Conservation (phyloP, 331 rosid genomes). For the Stylosanthes scabra region DNA sequence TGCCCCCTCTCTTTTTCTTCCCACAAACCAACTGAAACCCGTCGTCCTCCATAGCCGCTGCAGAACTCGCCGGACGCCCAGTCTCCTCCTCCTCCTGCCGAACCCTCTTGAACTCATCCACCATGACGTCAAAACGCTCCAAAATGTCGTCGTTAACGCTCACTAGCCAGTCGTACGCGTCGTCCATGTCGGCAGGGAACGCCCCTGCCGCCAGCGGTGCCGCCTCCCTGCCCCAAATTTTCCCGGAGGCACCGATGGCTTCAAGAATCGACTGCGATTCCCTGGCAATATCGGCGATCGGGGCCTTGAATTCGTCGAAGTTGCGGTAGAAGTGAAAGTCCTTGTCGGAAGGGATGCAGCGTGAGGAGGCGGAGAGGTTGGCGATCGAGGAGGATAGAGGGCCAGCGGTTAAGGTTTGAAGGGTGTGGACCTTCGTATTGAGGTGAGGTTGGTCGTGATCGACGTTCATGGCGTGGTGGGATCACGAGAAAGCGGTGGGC, state of each 20-base stretch:
- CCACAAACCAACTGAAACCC: slow-evolving; percentile 76
- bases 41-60: slow-evolving; percentile 40
- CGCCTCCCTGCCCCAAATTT: slow-evolving; percentile 48
- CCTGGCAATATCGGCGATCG: slow-evolving; percentile 53
- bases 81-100: slow-evolving; percentile 58
- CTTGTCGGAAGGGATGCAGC: slow-evolving; percentile 62
- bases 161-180: slow-evolving; percentile 78
- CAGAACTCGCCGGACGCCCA: slow-evolving; percentile 27
- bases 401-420: slow-evolving; percentile 52
- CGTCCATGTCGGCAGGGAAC: slow-evolving; percentile 65
- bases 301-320: slow-evolving; percentile 71
- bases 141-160: slow-evolving; percentile 72
- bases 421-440: slow-evolving; percentile 39
- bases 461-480: slow-evolving; percentile 49
- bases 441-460: slow-evolving; percentile 61
- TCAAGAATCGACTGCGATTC: slow-evolving; percentile 69
- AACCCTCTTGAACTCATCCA: slow-evolving; percentile 63
- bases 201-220: slow-evolving; percentile 32
- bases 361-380: slow-evolving; percentile 66
- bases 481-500: slow-evolving; percentile 31
- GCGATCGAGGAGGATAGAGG: slow-evolving; percentile 65
- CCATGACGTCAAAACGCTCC: slow-evolving; percentile 61
- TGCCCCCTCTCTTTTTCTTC: slow-evolving; percentile 59
- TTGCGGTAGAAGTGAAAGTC: slow-evolving; percentile 76
- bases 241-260: slow-evolving; percentile 55